Percentiles rank a stretch among this genome's conserved stretches.
These are phyloP conservation scores for Pichia sp. DNA, from an alignment of 1,139 yeast species.

Conservation along the genomic window DNA sequence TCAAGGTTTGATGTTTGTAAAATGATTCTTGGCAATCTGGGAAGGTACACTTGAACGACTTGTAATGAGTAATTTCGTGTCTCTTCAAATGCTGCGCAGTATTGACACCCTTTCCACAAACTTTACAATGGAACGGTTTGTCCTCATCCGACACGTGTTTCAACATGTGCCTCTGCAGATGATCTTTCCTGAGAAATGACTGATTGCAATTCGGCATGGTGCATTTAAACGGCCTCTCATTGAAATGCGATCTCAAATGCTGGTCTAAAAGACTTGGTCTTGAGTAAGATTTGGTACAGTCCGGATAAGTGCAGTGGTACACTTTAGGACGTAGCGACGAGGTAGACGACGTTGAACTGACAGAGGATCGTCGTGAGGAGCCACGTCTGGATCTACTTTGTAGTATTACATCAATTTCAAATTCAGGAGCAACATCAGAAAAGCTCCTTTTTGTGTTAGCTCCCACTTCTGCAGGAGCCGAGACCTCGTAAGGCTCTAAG, in stretches of 20 bases:
- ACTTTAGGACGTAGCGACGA: slow-evolving; percentile 32
- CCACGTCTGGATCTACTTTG: too few relatives aligned
- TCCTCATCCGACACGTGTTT: slow-evolving; percentile 48
- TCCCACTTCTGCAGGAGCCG: too few relatives aligned
- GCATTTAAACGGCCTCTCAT: slow-evolving; percentile 73
- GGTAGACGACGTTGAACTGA: slow-evolving; percentile 2
- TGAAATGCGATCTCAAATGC: slow-evolving; percentile 71
- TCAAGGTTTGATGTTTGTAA: slow-evolving; percentile 68
- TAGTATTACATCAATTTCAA: too few relatives aligned
- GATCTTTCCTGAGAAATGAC: slow-evolving; percentile 68
- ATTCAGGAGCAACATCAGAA: too few relatives aligned
- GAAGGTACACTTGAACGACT: slow-evolving; percentile 55
- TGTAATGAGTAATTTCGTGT: slow-evolving; percentile 67
- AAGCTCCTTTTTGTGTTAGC: too few relatives aligned
- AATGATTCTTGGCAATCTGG: slow-evolving; percentile 61
- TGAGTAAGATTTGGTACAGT: slow-evolving; percentile 69
- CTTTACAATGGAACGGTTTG: slow-evolving; percentile 68
- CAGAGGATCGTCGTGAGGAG: not conserved
- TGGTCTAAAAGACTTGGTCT: slow-evolving; percentile 80
- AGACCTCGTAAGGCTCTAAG: too few relatives aligned
- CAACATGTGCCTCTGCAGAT: slow-evolving; percentile 63
- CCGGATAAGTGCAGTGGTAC: slow-evolving; percentile 51
- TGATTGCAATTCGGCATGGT: slow-evolving; percentile 44
- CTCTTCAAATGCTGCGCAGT: slow-evolving; percentile 75
- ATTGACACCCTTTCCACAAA: slow-evolving; percentile 79